phyloP scores from a whole-genome alignment of 2,329 filamentous ascomycete species.

The Eutypella sp. region DNA sequence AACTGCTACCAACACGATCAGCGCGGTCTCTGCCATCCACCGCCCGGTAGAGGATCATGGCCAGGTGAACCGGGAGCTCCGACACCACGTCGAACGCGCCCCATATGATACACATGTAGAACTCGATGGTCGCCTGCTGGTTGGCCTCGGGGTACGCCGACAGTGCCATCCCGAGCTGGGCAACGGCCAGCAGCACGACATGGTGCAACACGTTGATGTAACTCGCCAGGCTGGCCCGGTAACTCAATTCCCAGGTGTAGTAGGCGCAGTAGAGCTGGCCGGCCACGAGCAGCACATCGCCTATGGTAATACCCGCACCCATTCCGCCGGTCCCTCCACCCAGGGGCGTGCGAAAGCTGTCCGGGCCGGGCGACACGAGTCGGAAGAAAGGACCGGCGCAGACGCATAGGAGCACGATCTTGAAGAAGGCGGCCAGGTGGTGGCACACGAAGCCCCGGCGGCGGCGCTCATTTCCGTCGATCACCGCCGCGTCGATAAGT shows the following conservation, averaged over 20 bases:
- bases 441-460: background rate
- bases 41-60: conserved; percentile 1
- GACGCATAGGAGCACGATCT: background rate
- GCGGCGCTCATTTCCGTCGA: background rate
- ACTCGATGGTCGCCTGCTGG: conserved; percentile 1
- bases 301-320: background rate
- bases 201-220: conserved; percentile 1
- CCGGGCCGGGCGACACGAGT: background rate
- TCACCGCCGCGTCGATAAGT: conserved; percentile 7
- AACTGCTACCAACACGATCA: no score
- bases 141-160: background rate
- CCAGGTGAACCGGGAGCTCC: conserved; percentile 2
- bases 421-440: background rate
- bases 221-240: background rate
- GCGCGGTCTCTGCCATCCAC: no score
- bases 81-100: conserved; percentile 1
- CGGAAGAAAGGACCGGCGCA: background rate
- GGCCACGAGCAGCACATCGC: conserved; percentile 1
- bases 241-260: background rate
- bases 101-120: conserved; percentile 3
- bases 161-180: background rate
- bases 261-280: conserved; percentile 1
- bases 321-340: background rate
- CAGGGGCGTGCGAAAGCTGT: background rate
- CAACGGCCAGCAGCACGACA: background rate